Evolutionary conservation across 257 asterid species (phyloP).

Genomic region (Solanum bulbocastanum): DNA sequence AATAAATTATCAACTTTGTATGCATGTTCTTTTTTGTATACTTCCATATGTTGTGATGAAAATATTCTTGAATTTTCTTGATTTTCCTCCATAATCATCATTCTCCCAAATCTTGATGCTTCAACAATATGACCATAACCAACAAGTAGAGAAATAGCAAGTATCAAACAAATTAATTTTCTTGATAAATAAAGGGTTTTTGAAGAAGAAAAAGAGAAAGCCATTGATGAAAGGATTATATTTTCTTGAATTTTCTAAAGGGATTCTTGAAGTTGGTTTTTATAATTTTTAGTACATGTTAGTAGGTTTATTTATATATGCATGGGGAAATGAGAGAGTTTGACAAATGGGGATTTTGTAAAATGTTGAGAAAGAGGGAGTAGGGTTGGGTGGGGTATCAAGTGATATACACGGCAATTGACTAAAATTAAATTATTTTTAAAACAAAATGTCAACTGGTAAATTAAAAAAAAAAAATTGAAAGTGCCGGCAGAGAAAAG

Average conservation of each 20-base stretch:
- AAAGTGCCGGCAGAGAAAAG: not conserved
- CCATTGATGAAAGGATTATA: not conserved
- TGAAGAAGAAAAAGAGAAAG: not conserved
- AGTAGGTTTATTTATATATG: not conserved
- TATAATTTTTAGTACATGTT: not conserved
- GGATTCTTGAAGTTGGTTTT: not conserved
- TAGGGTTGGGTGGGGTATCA: not conserved
- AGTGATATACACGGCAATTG: slow-evolving; percentile 7
- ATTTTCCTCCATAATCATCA: not conserved
- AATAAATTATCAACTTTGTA: not conserved
- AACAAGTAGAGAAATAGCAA: not conserved
- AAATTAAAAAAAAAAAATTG: not conserved
- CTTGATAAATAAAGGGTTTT: not conserved
- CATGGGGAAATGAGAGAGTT: slow-evolving; percentile 8
- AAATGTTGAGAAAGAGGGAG: slow-evolving; percentile 2
- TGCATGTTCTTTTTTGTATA: not conserved
- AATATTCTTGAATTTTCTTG: not conserved
- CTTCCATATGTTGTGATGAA: slow-evolving; percentile 10
- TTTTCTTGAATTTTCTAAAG: not conserved
- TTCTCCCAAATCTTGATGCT: slow-evolving; percentile 5
- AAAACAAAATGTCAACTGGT: not conserved
- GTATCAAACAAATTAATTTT: not conserved
- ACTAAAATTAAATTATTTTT: not conserved
- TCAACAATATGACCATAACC: not conserved
- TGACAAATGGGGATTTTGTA: not conserved